These are phyloP conservation scores for Astrothelium macrocarpum DNA, from an alignment of 495 filamentous ascomycete genomes.

Conservation along the genomic window DNA sequence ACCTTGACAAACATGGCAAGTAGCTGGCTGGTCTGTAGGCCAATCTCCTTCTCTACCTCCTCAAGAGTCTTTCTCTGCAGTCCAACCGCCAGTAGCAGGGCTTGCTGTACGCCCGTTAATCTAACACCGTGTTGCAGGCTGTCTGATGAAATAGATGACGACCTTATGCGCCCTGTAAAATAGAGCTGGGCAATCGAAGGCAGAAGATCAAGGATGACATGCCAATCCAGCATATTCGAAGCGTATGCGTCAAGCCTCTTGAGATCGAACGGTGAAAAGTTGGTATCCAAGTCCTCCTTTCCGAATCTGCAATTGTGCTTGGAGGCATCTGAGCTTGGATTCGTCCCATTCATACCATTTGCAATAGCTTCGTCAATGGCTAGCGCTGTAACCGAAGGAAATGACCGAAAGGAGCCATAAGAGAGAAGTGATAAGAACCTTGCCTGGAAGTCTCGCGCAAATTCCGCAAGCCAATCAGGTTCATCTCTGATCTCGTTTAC, in stretches of 20 bases:
- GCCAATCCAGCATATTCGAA: slow-evolving; percentile 94
- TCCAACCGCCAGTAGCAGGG: slow-evolving; percentile 81
- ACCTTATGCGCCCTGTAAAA: slow-evolving; percentile 65
- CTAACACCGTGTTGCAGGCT: slow-evolving; percentile 36
- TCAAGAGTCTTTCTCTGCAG: slow-evolving; percentile 81
- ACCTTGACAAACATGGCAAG: slow-evolving; percentile 96
- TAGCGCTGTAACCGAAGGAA: slow-evolving; percentile 70
- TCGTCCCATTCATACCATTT: slow-evolving; percentile 55
- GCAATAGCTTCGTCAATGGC: slow-evolving; percentile 82
- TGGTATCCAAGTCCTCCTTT: slow-evolving; percentile 61
- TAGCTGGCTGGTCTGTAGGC: slow-evolving; percentile 63
- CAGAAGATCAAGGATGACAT: slow-evolving; percentile 90
- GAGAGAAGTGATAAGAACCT: slow-evolving; percentile 81
- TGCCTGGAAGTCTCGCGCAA: slow-evolving; percentile 82
- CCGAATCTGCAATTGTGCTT: slow-evolving; percentile 40
- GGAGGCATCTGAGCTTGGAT: slow-evolving; percentile 29
- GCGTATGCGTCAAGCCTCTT: slow-evolving; percentile 92
- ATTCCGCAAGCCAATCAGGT: slow-evolving; percentile 76
- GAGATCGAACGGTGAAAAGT: slow-evolving; percentile 83
- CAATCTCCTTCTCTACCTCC: slow-evolving; percentile 69
- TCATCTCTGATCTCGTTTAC: slow-evolving; percentile 43
- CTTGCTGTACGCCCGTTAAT: slow-evolving; percentile 67
- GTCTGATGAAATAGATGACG: slow-evolving; percentile 19
- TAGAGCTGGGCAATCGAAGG: slow-evolving; percentile 70
- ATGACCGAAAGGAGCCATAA: slow-evolving; percentile 75